phyloP scores from a whole-genome alignment of 768 basidiomycete species.

The Boletellus emodensis region DNA sequence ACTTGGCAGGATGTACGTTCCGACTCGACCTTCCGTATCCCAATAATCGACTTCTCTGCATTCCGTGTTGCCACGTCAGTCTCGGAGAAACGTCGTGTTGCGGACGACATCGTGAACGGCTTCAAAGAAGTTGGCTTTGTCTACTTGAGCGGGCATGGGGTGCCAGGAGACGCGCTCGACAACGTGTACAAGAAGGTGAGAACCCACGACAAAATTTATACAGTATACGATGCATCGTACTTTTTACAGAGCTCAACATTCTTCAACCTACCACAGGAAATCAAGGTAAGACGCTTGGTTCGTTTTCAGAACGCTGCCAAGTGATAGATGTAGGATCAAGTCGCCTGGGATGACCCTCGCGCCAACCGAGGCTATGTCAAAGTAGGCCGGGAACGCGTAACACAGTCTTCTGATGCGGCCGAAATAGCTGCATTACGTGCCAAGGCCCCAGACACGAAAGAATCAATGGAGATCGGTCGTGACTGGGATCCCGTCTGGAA shows the following conservation, averaged over 20 bases:
- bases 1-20: conserved; percentile 32
- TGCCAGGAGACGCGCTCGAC: conserved; percentile 52
- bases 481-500: conserved; percentile 77
- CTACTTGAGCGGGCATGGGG: conserved; percentile 72
- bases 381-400: conserved; percentile 79
- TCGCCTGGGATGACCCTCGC: conserved; percentile 83
- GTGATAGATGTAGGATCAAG: conserved; percentile 39
- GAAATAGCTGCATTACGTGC: conserved; percentile 74
- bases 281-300: conserved; percentile 43
- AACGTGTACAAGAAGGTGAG: conserved; percentile 63
- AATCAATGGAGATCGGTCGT: conserved; percentile 85
- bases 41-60: conserved; percentile 73
- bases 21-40: conserved; percentile 54
- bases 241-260: conserved; percentile 64
- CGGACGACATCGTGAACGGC: conserved; percentile 65
- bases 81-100: conserved; percentile 57
- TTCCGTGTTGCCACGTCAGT: conserved; percentile 50
- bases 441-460: conserved; percentile 78
- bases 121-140: conserved; percentile 82
- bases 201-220: conserved; percentile 3
- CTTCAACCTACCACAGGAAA: conserved; percentile 59
- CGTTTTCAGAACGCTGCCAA: neutral
- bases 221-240: neutral
- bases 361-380: conserved; percentile 82
- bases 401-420: conserved; percentile 61